Percentiles rank a stretch among this genome's conserved stretches.
phyloP scores from a whole-genome alignment of 192 early-diverging fungal species.

The Gryganskiella cystojenkinii region DNA sequence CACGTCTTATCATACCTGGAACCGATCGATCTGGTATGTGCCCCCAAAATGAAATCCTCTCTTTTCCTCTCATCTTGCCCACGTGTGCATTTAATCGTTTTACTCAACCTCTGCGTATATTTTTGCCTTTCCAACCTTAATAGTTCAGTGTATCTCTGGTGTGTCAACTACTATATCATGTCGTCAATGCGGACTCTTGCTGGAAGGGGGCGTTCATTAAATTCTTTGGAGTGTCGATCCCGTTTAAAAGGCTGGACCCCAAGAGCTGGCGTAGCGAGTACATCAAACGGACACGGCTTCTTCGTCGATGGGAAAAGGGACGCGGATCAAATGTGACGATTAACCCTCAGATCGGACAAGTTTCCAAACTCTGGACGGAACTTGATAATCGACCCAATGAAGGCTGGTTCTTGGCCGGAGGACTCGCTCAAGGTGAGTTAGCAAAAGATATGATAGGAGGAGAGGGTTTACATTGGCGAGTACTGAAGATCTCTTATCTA shows the following conservation, averaged over 20 bases:
- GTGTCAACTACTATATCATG: slow-evolving; percentile 38
- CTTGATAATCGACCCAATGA: slow-evolving; percentile 30
- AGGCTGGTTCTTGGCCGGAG: slow-evolving; percentile 62
- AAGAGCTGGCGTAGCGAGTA: slow-evolving; percentile 52
- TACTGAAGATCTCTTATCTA: no score
- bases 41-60: not conserved
- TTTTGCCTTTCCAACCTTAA: not conserved
- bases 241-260: slow-evolving; percentile 41
- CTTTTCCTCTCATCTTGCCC: not conserved
- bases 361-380: slow-evolving; percentile 61
- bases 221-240: slow-evolving; percentile 40
- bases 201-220: slow-evolving; percentile 49
- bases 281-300: slow-evolving; percentile 38
- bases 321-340: slow-evolving; percentile 58
- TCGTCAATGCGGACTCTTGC: slow-evolving; percentile 49
- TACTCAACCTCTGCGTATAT: not conserved
- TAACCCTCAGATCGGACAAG: slow-evolving; percentile 67
- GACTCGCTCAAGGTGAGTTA: slow-evolving; percentile 57
- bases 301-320: slow-evolving; percentile 58
- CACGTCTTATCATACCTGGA: slow-evolving; percentile 45
- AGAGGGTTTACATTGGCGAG: no score
- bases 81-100: not conserved
- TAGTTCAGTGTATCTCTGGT: slow-evolving; percentile 28
- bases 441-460: no score
- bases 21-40: slow-evolving; percentile 29